Base-by-base conservation (phyloP, 768 basidiomycete species). In the Rhizopogon salebrosus region DNA sequence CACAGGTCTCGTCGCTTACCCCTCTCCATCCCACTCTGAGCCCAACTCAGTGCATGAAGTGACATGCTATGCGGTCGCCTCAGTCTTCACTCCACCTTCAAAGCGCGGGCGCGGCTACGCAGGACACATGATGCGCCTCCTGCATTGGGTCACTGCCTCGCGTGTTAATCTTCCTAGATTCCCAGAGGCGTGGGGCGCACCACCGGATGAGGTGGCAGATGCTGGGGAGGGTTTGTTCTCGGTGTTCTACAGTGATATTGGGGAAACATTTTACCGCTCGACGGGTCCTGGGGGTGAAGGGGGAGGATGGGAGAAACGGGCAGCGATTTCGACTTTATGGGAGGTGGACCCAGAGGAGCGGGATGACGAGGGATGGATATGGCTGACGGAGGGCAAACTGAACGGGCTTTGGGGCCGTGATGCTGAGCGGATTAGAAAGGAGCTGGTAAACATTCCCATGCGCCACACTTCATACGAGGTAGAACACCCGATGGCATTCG, bases 51-150 rank as follows among this genome's bases (percentile, higher is more conserved):
- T 62, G 22, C 64, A 74, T 42, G 60, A 70, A 41, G 75, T 73
- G 0, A 54, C 67, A 7, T 75, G 77, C 37, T 84, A 84, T 54
- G 80, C 67, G 1, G 65, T 86, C 38, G 82, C 82, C 0, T 74
- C 74, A 3, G 82, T 85, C 8, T 86, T 75, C 62, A 84, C 82
- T 5, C 78, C 79, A 14, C 62, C 71, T 0, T 51, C 59, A 27
- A 71, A 81, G 18, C 75, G 82, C 49, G 67, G 74, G 10, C 76
- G 76, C 49, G 83, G 85, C 18, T 85, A 83, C 55, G 83, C 78
- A 9, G 61, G 64, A 10, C 80, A 82, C 54, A 83, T 85, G 83
- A 83, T 85, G 83, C 70, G 75, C 13, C 72, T 87, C 22, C 51
- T 87, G 34, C 84, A 87, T 59, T 79, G 76, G 75, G 73, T 80